Conservation (phyloP, 495 filamentous ascomycete species). For the Hyaloscypha finlandica region DNA sequence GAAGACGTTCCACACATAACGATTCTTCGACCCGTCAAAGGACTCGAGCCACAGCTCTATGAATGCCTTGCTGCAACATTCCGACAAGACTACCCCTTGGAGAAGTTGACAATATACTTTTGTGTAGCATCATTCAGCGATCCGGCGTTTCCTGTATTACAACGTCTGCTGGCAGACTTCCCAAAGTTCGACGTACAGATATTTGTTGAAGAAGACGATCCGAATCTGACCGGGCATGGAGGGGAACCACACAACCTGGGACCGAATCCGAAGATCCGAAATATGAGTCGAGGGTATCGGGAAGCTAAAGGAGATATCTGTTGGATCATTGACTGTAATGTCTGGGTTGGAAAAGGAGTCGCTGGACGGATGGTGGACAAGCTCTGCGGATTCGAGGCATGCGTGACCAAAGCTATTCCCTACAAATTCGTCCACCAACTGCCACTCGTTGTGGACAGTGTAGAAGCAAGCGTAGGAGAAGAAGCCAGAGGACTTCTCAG, state of each 20-base stretch:
- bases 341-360: conserved; percentile 83
- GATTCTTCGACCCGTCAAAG: conserved; percentile 90
- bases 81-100: conserved; percentile 73
- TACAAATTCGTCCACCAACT: conserved; percentile 98
- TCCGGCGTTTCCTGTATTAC: conserved; percentile 74
- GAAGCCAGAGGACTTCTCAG: conserved; percentile 47
- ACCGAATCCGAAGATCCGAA: conserved; percentile 97
- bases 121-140: conserved; percentile 80
- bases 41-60: conserved; percentile 86
- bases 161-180: conserved; percentile 70
- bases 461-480: conserved; percentile 39
- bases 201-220: conserved; percentile 87
- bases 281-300: conserved; percentile 93
- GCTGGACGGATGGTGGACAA: conserved; percentile 84
- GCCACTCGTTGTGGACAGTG: conserved; percentile 79
- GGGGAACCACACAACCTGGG: conserved; percentile 65
- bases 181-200: conserved; percentile 71
- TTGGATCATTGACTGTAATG: conserved; percentile 96
- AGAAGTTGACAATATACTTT: conserved; percentile 78
- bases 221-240: conserved; percentile 57
- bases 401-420: conserved; percentile 45
- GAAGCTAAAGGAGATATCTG: conserved; percentile 90
- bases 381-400: conserved; percentile 65
- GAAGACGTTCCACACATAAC: conserved; percentile 77
- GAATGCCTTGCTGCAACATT: conserved; percentile 93